Evolutionary conservation across 345 rosid genomes (phyloP), one percentile per base, ranked within the genome.

Genomic region (Hibiscus trionum): DNA sequence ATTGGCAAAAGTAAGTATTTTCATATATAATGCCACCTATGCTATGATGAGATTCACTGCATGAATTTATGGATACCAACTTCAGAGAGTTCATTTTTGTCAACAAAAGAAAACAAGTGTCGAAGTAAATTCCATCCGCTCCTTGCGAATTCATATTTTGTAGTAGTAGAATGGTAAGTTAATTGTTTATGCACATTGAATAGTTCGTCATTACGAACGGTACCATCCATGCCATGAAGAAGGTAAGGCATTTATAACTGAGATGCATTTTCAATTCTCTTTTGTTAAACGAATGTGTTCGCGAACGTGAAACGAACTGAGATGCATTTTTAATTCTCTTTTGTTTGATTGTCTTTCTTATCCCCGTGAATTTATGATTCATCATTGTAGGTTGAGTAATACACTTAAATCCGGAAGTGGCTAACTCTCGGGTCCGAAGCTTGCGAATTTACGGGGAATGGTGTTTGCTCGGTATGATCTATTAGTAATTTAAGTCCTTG

Each of bases 301-400:
- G 24, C 24, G 24, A 21, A 21, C 24, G 24, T 0, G 0, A 21
- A 21, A 21, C 24, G 24, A 44, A 66, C 17, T 5, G 26, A 47
- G 15, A 11, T 29, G 17, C 31, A 6, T 24, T 11, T 42, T 9
- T 27, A 19, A 7, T 11, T 12, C 29, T 4, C 17, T 44, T 57
- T 27, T 27, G 12, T 3, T 37, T 15, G 37, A 33, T 33, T 4
- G 6, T 33, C 37, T 33, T 33, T 4, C 37, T 4, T 4, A 33
- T 4, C 37, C 6, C 26, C 29, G 4, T 11, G 12, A 67, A 47
- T 49, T 67, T 14, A 17, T 21, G 1, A 29, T 2, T 29, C 55
- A 15, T 50, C 56, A 4, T 26, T 81, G 82, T 66, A 88, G 90
- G 93, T 80, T 86, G 84, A 86, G 93, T 73, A 84, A 88, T 66